phyloP scores from a whole-genome alignment of 139 green algal genomes.

The Chlorella sp. region DNA sequence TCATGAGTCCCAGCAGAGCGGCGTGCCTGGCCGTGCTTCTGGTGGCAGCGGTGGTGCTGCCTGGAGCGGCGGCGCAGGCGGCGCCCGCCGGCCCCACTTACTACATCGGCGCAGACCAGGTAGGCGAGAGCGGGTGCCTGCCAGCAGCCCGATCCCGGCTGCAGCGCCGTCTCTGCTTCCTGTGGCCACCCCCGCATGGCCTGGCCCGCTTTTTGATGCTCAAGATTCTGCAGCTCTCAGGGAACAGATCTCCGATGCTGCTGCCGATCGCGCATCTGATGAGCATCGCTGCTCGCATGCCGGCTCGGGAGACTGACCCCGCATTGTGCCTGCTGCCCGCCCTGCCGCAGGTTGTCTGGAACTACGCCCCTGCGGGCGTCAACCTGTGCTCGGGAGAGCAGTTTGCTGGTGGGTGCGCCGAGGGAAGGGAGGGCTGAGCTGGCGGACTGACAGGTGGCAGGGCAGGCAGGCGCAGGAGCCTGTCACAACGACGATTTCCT shows the following conservation, averaged over 20 bases:
- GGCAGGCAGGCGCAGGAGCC: not conserved
- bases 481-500: too few relatives aligned
- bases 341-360: not conserved
- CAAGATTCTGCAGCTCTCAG: not conserved
- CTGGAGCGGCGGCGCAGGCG: not conserved
- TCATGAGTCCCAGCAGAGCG: not conserved
- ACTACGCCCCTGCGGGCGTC: conserved; percentile 23
- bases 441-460: not conserved
- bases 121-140: not conserved
- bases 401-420: not conserved
- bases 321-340: not conserved
- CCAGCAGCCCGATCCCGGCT: not conserved
- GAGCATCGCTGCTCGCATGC: not conserved
- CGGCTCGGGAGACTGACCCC: not conserved
- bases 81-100: conserved; percentile 7
- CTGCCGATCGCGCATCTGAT: not conserved
- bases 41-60: conserved; percentile 1
- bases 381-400: conserved; percentile 18
- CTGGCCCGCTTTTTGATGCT: not conserved
- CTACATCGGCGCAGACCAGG: conserved; percentile 20
- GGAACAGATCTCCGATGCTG: not conserved
- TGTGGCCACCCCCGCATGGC: not conserved
- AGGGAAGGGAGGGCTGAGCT: not conserved
- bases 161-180: too few relatives aligned
- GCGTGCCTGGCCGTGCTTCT: not conserved